Evolutionary conservation across 2,329 filamentous ascomycete species (phyloP).

Genomic region (Colletotrichum sp.): DNA sequence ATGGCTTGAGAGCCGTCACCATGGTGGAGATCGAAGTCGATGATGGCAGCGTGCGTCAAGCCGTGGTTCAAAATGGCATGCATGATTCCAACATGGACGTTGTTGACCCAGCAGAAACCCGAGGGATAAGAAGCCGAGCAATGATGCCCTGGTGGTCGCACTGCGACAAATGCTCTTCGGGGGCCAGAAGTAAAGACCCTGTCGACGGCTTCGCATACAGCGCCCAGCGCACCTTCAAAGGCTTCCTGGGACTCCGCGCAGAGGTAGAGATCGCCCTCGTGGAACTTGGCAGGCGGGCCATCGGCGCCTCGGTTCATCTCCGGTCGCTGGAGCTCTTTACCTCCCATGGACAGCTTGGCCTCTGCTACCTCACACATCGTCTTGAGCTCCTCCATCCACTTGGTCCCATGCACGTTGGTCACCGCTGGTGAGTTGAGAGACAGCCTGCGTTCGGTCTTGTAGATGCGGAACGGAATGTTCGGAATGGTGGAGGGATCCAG

Average conservation of each 20-base stretch:
- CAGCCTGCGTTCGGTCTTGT: slow-evolving; percentile 76
- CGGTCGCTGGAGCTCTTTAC: slow-evolving; percentile 78
- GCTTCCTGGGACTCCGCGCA: slow-evolving; percentile 85
- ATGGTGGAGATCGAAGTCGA: slow-evolving; percentile 91
- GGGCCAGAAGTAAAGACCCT: slow-evolving; percentile 73
- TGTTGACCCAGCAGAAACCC: slow-evolving; percentile 98
- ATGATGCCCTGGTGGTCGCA: slow-evolving; percentile 93
- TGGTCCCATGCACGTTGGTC: slow-evolving; percentile 86
- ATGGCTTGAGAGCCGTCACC: slow-evolving; percentile 96
- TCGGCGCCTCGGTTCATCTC: slow-evolving; percentile 60
- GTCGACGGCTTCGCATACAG: slow-evolving; percentile 92
- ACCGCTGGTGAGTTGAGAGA: slow-evolving; percentile 77
- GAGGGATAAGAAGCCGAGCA: slow-evolving; percentile 90
- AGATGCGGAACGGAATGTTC: slow-evolving; percentile 80
- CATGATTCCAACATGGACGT: slow-evolving; percentile 95
- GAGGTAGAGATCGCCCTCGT: slow-evolving; percentile 90
- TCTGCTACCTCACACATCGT: slow-evolving; percentile 84
- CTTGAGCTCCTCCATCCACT: slow-evolving; percentile 93
- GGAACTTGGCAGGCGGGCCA: slow-evolving; percentile 61
- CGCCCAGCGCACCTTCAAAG: slow-evolving; percentile 89
- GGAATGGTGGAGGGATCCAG: slow-evolving; percentile 59
- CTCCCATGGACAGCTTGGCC: slow-evolving; percentile 75
- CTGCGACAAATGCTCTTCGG: slow-evolving; percentile 85
- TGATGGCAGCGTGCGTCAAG: slow-evolving; percentile 90
- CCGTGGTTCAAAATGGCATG: slow-evolving; percentile 85